Evolutionary conservation across 192 early-diverging fungal genomes (phyloP), one percentile per base, ranked within the genome.

Genomic region (Lobosporangium transversale): DNA sequence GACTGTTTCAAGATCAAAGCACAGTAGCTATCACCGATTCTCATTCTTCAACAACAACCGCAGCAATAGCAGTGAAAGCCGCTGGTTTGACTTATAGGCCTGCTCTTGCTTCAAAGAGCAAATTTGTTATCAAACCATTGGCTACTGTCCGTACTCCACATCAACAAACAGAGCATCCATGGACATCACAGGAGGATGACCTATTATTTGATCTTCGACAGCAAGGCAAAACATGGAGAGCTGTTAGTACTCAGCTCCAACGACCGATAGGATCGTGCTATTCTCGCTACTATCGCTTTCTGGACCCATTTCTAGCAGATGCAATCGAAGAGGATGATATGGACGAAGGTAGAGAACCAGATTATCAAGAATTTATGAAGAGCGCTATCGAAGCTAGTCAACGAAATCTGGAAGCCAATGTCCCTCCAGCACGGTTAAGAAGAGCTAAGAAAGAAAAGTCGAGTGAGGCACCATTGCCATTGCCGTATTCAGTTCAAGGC

Each of bases 251-350:
- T 0, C 24, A 5, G 17, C 9, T 75, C 9, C 45, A 66, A 3
- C 56, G 71, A 8, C 57, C 55, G 14, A n/a, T 55, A 3, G 51
- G 37, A 7, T 42, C 71, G 2, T 75, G 71, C 33, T 66, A 66
- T 31, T 40, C 71, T 10, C 56, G 71, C 1, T 75, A 75, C 62
- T 75, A 66, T 14, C 71, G 71, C 1, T 59, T 66, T 12, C 36
- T 75, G 24, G 71, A 75, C 30, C 73, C 73, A 18, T 62, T 67
- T 27, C 24, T 76, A 9, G 64, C 53, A 0, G 73, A 76, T 62
- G 65, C 73, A 10, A 53, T 66, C 8, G 71, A 66, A 40, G 58
- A 53, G 0, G 57, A 61, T 11, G n/a, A n/a, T n/a, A n/a, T n/a
- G n/a, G n/a, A n/a, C n/a, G n/a, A n/a, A n/a, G n/a, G n/a, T n/a